Evolutionary conservation across 148 eudicot species (phyloP).

Genomic region (Rhododendron williamsianum): DNA sequence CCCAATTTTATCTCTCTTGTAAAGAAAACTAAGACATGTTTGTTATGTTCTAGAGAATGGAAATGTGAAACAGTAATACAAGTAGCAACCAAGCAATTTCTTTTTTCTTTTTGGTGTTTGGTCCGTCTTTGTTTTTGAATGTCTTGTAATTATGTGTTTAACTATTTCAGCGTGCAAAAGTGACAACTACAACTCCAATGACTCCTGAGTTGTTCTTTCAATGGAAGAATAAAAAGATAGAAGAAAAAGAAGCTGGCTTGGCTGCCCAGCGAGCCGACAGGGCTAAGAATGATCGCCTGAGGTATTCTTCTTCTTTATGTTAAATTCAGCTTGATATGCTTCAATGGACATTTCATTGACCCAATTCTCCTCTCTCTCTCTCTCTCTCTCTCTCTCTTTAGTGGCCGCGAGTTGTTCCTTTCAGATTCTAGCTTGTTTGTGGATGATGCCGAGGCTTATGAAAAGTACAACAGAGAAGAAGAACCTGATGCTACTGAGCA

Average conservation of each 20-base stretch:
- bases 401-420: slow-evolving; percentile 79
- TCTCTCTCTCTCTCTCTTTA: slow-evolving; percentile 17
- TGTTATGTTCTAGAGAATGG: not conserved
- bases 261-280: slow-evolving; percentile 66
- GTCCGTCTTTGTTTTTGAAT: not conserved
- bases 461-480: slow-evolving; percentile 53
- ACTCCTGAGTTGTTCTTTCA: slow-evolving; percentile 52
- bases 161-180: slow-evolving; percentile 52
- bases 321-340: not conserved
- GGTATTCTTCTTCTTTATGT: slow-evolving; percentile 23
- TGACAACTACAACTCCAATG: slow-evolving; percentile 57
- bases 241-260: slow-evolving; percentile 57
- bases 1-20: not conserved
- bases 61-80: not conserved
- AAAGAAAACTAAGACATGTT: not conserved
- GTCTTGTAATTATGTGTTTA: slow-evolving; percentile 11
- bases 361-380: not conserved
- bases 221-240: slow-evolving; percentile 65
- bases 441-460: slow-evolving; percentile 70
- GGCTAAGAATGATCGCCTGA: slow-evolving; percentile 81
- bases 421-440: slow-evolving; percentile 76
- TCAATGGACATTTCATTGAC: not conserved
- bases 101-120: not conserved
- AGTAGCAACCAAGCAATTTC: not conserved
- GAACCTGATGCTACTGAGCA: slow-evolving; percentile 38